Evolutionary conservation across 352 stramenopile species (phyloP).

Genomic region (Globisporangium cederbergense): DNA sequence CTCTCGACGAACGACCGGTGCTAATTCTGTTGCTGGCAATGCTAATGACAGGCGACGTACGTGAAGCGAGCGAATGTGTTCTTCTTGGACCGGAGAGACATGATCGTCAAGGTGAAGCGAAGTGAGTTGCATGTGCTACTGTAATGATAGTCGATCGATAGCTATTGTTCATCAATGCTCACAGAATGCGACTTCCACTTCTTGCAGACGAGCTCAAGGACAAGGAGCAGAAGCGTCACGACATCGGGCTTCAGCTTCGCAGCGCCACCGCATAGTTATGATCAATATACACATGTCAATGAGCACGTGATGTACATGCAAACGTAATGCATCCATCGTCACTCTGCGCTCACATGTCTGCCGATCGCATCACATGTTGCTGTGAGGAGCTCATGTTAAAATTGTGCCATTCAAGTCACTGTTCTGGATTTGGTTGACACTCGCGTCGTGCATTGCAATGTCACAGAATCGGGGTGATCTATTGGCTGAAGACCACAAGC

Average conservation of each 20-base stretch:
- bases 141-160: no score
- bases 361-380: no score
- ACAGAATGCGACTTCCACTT: not conserved
- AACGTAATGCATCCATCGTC: not conserved
- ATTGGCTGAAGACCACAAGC: not conserved
- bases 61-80: slow-evolving; percentile 70
- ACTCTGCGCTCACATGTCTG: not conserved
- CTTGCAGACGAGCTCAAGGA: slow-evolving; percentile 56
- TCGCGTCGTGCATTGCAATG: not conserved
- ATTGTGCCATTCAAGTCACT: not conserved
- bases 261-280: slow-evolving; percentile 1
- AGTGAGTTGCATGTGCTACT: slow-evolving; percentile 25
- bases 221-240: slow-evolving; percentile 54
- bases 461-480: not conserved
- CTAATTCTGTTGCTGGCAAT: not conserved
- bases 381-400: no score
- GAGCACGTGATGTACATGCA: not conserved
- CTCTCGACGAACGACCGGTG: not conserved
- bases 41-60: slow-evolving; percentile 48
- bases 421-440: not conserved
- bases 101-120: slow-evolving; percentile 66
- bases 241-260: slow-evolving; percentile 55
- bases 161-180: not conserved
- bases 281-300: not conserved
- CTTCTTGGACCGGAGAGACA: slow-evolving; percentile 65